Conservation (phyloP, 2,329 filamentous ascomycete genomes). For the Aureobasidium leucospermi region DNA sequence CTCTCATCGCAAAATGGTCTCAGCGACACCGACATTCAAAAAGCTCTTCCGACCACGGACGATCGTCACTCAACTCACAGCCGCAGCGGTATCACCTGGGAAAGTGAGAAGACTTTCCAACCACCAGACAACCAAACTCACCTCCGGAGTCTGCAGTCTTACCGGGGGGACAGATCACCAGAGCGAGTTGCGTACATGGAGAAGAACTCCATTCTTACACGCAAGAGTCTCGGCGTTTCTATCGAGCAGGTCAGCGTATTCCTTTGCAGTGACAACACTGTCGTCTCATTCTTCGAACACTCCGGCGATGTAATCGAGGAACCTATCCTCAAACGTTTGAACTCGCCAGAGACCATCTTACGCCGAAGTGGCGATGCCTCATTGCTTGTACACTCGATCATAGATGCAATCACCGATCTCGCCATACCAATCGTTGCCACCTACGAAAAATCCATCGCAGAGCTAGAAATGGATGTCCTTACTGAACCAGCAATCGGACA, state of each 20-base stretch:
- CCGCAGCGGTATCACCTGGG: neutral
- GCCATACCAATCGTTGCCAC: constrained; percentile 78
- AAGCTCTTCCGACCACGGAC: neutral
- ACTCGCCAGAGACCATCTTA: constrained; percentile 70
- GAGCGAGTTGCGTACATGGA: constrained; percentile 78
- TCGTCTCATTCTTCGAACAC: constrained; percentile 87
- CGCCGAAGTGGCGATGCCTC: constrained; percentile 80
- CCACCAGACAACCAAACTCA: constrained; percentile 4
- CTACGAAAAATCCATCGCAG: constrained; percentile 78
- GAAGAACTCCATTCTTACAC: constrained; percentile 61
- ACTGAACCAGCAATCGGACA: constrained; percentile 72
- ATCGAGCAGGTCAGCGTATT: constrained; percentile 91
- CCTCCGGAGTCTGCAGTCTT: constrained; percentile 64
- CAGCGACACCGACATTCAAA: neutral
- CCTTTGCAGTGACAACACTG: constrained; percentile 75
- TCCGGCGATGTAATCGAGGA: constrained; percentile 77
- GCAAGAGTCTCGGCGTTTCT: constrained; percentile 63
- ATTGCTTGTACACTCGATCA: constrained; percentile 79
- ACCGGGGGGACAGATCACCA: constrained; percentile 64
- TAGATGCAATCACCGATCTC: constrained; percentile 85
- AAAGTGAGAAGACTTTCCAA: neutral
- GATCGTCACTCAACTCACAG: neutral
- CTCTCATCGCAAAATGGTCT: neutral
- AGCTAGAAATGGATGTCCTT: constrained; percentile 79
- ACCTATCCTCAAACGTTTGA: constrained; percentile 71